Percentiles rank a stretch among this genome's conserved stretches.
Conservation (phyloP, 169 alveolate species). For the Perkinsus marinus region DNA sequence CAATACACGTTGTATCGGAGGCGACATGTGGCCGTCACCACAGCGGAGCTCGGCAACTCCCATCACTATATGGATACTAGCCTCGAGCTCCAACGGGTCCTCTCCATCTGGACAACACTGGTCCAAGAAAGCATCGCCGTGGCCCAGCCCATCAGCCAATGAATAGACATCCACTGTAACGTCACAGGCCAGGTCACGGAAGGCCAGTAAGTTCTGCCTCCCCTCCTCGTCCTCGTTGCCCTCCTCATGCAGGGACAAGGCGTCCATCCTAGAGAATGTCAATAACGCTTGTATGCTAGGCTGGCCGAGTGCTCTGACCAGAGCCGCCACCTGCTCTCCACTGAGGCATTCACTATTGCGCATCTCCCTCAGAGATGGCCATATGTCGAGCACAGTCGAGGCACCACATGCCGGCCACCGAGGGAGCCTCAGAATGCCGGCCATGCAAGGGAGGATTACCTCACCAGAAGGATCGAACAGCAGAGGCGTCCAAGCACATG, state of each 20-base stretch:
- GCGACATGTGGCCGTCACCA: background rate
- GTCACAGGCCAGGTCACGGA: background rate
- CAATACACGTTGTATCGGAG: background rate
- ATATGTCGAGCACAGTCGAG: background rate
- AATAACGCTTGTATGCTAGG: background rate
- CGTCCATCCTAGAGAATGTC: background rate
- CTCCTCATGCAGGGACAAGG: background rate
- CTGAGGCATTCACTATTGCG: background rate
- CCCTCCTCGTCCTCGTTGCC: background rate
- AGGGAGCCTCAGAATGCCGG: background rate
- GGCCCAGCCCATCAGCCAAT: background rate
- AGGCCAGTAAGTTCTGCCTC: background rate
- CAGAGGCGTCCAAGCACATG: background rate
- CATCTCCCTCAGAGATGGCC: background rate
- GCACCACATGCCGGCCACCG: background rate
- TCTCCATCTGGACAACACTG: background rate
- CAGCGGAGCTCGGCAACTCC: background rate
- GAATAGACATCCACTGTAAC: background rate
- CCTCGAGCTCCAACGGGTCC: background rate
- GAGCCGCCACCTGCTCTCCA: background rate
- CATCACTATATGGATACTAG: background rate
- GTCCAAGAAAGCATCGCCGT: background rate
- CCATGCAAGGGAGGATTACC: background rate
- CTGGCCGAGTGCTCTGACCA: background rate
- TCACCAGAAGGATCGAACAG: background rate